Evolutionary conservation across 164 flowering plant species (phyloP).

Genomic region (Stephania cephalantha): DNA sequence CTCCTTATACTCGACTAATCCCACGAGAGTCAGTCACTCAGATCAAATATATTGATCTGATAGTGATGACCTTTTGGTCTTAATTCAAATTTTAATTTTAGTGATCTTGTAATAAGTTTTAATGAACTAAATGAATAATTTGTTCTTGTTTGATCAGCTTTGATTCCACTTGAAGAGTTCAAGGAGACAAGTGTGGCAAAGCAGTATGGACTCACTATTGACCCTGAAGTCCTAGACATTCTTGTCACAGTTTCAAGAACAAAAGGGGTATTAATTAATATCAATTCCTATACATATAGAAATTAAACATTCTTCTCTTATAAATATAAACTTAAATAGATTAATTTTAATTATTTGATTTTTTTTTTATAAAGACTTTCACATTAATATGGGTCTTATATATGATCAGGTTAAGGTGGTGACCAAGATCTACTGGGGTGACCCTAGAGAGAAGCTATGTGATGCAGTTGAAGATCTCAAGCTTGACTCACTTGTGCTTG

Average conservation of each 20-base stretch:
- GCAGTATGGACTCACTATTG: conserved; percentile 47
- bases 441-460: conserved; percentile 64
- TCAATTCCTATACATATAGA: not conserved
- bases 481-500: conserved; percentile 56
- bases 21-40: too few species aligned
- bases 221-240: conserved; percentile 51
- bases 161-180: conserved; percentile 62
- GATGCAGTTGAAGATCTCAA: conserved; percentile 63
- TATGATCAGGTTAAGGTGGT: conserved; percentile 41
- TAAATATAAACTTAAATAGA: too few species aligned
- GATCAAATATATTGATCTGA: too few species aligned
- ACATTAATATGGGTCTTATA: too few species aligned
- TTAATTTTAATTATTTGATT: not conserved
- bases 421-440: conserved; percentile 73
- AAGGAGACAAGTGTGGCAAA: conserved; percentile 34
- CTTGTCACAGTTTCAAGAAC: conserved; percentile 42
- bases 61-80: too few species aligned
- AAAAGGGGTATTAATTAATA: conserved; percentile 30
- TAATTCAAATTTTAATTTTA: too few species aligned
- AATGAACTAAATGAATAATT: too few species aligned
- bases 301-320: too few species aligned
- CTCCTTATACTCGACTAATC: not conserved
- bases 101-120: too few species aligned
- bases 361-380: not conserved
- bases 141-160: conserved; percentile 30